These are phyloP conservation scores for Avena sativa DNA, from an alignment of 176 grass and related monocot species.

Conservation along the genomic window DNA sequence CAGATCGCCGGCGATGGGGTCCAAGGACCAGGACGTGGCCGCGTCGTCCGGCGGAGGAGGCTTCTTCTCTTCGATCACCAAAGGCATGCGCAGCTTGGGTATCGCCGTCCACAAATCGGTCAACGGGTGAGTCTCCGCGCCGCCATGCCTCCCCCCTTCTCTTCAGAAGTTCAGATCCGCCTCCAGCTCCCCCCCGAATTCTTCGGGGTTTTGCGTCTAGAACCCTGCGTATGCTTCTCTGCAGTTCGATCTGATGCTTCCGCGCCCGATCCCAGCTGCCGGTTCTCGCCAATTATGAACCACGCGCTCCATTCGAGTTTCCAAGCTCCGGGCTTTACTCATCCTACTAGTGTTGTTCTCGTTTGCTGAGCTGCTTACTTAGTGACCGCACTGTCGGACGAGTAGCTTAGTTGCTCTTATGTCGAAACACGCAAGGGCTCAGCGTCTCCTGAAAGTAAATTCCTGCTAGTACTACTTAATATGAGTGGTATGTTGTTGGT, in stretches of 20 bases:
- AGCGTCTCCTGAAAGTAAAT: not conserved
- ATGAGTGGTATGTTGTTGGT: not conserved
- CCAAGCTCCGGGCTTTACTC: constrained; percentile 32
- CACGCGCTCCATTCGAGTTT: not conserved
- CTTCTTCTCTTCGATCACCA: constrained; percentile 68
- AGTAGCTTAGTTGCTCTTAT: constrained; percentile 7
- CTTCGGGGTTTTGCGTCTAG: too few relatives aligned
- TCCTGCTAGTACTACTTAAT: not conserved
- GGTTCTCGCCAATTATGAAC: constrained; percentile 1
- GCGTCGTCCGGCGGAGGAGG: constrained; percentile 55
- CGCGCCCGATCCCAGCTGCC: constrained; percentile 33
- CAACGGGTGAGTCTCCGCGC: constrained; percentile 71
- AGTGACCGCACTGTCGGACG: not conserved
- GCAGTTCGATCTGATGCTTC: constrained; percentile 39
- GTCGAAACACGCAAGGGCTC: not conserved
- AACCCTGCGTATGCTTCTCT: not conserved
- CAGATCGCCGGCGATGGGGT: constrained; percentile 73
- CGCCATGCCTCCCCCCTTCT: not conserved
- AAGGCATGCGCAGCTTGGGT: constrained; percentile 63
- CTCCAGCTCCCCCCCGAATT: constrained; percentile 16
- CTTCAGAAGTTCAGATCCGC: constrained; percentile 34
- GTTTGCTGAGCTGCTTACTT: not conserved
- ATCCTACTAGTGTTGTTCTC: not conserved
- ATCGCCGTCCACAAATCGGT: constrained; percentile 85
- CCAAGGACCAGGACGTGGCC: constrained; percentile 63